Evolutionary conservation across 805 yeast species (phyloP).

Genomic region (Kodamaea jinghongensis): DNA sequence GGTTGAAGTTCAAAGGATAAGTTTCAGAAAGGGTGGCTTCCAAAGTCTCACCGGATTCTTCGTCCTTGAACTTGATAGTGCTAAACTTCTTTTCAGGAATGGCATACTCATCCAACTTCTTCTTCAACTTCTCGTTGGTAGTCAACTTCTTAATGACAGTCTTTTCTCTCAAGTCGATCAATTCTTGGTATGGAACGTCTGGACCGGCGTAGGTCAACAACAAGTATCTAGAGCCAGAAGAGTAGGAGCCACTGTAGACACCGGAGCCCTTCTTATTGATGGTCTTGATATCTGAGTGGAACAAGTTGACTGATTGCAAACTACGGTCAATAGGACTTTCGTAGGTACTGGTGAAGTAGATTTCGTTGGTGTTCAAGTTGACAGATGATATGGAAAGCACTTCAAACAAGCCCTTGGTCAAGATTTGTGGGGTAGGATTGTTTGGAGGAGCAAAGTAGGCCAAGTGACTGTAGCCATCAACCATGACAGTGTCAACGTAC

Average conservation of each 20-base stretch:
- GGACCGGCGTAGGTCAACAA: conserved; percentile 79
- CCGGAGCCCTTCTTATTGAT: conserved; percentile 47
- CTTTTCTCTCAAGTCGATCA: conserved; percentile 43
- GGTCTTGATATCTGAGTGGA: conserved; percentile 39
- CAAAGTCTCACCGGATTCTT: conserved; percentile 43
- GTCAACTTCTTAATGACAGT: conserved; percentile 41
- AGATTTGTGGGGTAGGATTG: conserved; percentile 41
- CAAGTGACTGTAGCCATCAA: conserved; percentile 66
- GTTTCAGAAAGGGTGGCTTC: conserved; percentile 70
- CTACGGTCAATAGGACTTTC: conserved; percentile 83
- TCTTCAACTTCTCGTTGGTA: conserved; percentile 43
- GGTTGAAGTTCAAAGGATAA: conserved; percentile 70
- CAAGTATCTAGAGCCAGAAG: conserved; percentile 73
- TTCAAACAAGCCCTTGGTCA: conserved; percentile 83
- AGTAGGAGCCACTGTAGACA: conserved; percentile 69
- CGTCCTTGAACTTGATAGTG: conserved; percentile 51
- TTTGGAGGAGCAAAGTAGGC: conserved; percentile 78
- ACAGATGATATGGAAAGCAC: conserved; percentile 70
- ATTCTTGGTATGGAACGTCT: conserved; percentile 69
- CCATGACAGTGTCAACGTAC: conserved; percentile 73
- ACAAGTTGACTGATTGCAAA: conserved; percentile 63
- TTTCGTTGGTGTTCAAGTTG: conserved; percentile 42
- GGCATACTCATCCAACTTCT: conserved; percentile 42
- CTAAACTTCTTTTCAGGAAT: conserved; percentile 57
- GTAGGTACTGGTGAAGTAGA: conserved; percentile 71